Base-by-base conservation (phyloP, 352 stramenopile genomes). In the Elongisporangium undulatum region DNA sequence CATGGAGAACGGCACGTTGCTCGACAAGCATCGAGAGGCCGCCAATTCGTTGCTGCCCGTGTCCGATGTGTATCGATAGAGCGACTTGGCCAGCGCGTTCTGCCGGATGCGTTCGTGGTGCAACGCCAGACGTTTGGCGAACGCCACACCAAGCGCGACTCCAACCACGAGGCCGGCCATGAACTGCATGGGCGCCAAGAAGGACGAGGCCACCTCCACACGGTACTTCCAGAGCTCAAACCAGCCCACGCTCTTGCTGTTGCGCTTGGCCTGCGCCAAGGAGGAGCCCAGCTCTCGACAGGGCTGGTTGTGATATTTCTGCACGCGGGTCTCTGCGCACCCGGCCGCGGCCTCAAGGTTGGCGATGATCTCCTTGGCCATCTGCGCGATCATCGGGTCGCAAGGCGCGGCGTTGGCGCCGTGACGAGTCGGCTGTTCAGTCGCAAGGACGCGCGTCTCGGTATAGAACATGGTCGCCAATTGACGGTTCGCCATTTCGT, bases 301-400 rank as follows among this genome's bases (percentile, higher is more conserved):
- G 49, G 17, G 29, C 9, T 12, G 2, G 41, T 9, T 24, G n/a
- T 24, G 34, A 1, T 24, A 10, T 2, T n/a, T 39, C 51, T 21
- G 34, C 19, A 17, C 20, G 34, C 58, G 26, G 17, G 17, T 59
- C 20, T 19, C 22, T 59, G 55, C 13, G 21, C 17, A 61, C 10
- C 48, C 59, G 53, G 73, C 71, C 3, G 69, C 62, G 3, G 34
- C 50, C 19, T 65, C 59, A 13, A 85, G 66, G 53, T 79, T 82
- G 52, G 58, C 58, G 38, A 85, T 69, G 53, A 82, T 70, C 39
- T 83, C 66, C 22, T 78, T 78, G 2, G 73, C 64, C 21, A 68
- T 21, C 22, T 41, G 19, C 23, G 65, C 38, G 13, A 68, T 53
- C 57, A 64, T 58, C 21, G 54, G 4, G 19, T 64, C 63, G 16